Evolutionary conservation across 805 yeast genomes (phyloP), one percentile per base, ranked within the genome.

Genomic region (Pichia sporocuriosa): DNA sequence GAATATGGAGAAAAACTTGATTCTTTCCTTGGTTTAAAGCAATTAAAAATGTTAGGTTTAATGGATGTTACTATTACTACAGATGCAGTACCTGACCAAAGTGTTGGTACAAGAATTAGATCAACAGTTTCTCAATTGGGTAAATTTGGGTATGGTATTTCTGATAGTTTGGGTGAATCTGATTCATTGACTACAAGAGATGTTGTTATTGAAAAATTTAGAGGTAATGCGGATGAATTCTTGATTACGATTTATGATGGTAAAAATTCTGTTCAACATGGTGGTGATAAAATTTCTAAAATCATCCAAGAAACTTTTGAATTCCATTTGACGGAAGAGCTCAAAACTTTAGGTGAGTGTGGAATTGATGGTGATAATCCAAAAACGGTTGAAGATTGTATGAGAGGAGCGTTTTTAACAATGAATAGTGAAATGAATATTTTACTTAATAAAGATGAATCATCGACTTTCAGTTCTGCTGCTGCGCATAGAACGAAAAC

Each of bases 41-140:
- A 84, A 30, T 63, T 93, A 47, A 75, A 73, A 47, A 75, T 84
- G 10, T 66, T 93, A 38, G 97, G 97, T 0, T 69, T 93, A 47
- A 87, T 93, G 81, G 99, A 93, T 67, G 95, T 93, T 20, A 93
- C 98, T 1, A 72, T 90, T 47, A 87, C 95, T 1, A 83, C 95
- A 0, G 81, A 88, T 13, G 72, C 82, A 12, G 84, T 89, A 7
- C 97, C 97, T 8, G 97, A 90, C 61, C 96, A 89, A 61, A 70
- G 76, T 10, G 77, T 77, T 11, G 81, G 84, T 52, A 75, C 84
- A 50, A 82, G 98, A 65, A 82, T 93, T 16, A 77, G 98, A 52
- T 86, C 97, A 0, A 84, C 95, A 0, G 90, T 89, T 13, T 82
- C 96, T 0, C 82, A 77, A 37, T 63, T 86, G 19, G 81, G 82